Conservation (phyloP, 2,329 filamentous ascomycete genomes). For the Fusarium goolgardi region DNA sequence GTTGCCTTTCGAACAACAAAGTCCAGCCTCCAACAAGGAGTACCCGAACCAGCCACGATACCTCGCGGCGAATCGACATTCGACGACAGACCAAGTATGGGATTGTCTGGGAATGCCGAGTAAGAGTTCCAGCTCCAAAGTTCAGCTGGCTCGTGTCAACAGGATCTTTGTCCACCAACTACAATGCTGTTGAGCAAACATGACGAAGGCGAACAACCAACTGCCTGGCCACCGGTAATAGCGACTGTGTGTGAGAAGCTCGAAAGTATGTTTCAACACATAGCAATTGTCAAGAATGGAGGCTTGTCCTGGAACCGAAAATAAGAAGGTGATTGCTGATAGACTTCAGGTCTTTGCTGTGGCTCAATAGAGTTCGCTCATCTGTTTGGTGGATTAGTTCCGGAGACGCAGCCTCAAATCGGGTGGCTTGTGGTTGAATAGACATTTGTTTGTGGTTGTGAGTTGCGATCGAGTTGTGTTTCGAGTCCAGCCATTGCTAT, state of each 20-base stretch:
- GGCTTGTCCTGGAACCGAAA: conserved; percentile 10
- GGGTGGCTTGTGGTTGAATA: conserved; percentile 22
- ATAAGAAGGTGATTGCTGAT: not conserved
- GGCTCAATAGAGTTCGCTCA: not conserved
- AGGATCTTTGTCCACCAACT: not conserved
- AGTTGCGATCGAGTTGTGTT: not conserved
- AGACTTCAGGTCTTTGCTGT: conserved; percentile 1
- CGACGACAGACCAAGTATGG: not conserved
- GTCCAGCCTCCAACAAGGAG: not conserved
- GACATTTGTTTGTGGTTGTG: not conserved
- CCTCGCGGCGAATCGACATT: not conserved
- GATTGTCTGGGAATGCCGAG: too few species aligned
- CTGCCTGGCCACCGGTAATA: not conserved
- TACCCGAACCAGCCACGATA: conserved; percentile 7
- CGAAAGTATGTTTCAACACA: conserved; percentile 1
- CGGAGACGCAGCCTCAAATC: conserved; percentile 12
- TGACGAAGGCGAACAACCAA: not conserved
- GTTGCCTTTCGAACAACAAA: not conserved
- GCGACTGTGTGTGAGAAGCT: not conserved
- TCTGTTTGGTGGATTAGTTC: conserved; percentile 9
- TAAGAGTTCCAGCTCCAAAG: not conserved
- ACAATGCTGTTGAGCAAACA: conserved; percentile 1
- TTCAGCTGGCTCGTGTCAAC: not conserved
- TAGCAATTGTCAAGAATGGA: conserved; percentile 21
- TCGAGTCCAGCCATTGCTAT: not conserved